Evolutionary conservation across 1,284 basidiomycete genomes (phyloP), one percentile per base, ranked within the genome.

Genomic region (Tilletia caries): DNA sequence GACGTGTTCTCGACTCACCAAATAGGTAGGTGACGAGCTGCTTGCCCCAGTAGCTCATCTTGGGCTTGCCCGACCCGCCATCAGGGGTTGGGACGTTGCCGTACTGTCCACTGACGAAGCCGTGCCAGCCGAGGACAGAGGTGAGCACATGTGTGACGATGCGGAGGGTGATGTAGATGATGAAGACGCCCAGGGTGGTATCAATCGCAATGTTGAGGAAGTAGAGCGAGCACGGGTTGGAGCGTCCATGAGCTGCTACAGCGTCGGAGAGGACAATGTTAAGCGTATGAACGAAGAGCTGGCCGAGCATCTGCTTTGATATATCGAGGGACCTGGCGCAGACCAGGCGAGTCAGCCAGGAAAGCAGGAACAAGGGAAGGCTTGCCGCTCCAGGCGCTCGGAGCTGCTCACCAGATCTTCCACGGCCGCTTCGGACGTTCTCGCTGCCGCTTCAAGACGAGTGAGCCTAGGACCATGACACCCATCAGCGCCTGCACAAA

Each of bases 191-290:
- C 68, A 95, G 85, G 0, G 95, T 97, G 23, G 95, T 97, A 84
- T 98, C 95, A 72, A 98, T 87, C 41, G 95, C 86, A 68, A 98
- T 91, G 81, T 98, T 95, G 70, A 97, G 88, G 83, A 97, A 96
- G 85, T 98, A 97, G 71, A 83, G 74, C 15, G 79, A 77, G 73
- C 81, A 82, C 2, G 83, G 78, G 44, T 82, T 82, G 12, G 13
- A 27, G 67, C 12, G 68, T 20, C 20, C 58, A 20, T 52, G 72
- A 70, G 50, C 72, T 75, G 29, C 74, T 15, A 75, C 76, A 64
- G 75, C 71, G 62, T 71, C 72, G 46, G 75, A 77, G 12, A 77
- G 72, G n/a, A 95, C 85, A 27, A 98, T 87, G 83, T 98, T 98
- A 62, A 91, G 86, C 3, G 88, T 88, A 82, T 98, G 95, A 3